Base-by-base conservation (phyloP, 331 rosid genomes). In the Spiraea crenata region DNA sequence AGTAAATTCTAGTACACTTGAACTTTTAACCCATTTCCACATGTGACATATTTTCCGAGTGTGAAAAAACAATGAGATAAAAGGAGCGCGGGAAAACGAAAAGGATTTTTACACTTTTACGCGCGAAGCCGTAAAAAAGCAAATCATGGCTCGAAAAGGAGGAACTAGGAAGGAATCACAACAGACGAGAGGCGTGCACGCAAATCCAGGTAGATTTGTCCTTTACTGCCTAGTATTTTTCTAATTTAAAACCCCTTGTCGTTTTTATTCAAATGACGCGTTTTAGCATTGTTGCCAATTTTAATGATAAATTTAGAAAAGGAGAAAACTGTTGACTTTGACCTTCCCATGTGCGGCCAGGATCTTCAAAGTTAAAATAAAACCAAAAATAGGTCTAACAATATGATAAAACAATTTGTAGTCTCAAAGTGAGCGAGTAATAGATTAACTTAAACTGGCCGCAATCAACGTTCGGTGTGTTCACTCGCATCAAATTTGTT, bases 381-480 rank as follows among this genome's bases (percentile, higher is more conserved):
- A 40, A 5, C 19, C 68, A 25, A 40, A 62, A 19, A 44, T 20
- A 19, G 17, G 69, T 63, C 31, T 42, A 44, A 66, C 35, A 44
- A 52, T 35, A 40, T 34, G 63, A 20, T 74, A 41, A 54, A 15
- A 41, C 16, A 51, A 34, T 35, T 17, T 5, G 54, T 20, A 54
- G 54, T 69, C 79, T 41, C 55, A 57, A 77, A 69, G 74, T 69
- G 64, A 25, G 64, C 40, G 64, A 55, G 55, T 55, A 41, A 19
- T 25, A 40, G 57, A 54, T 59, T 58, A 71, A 61, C 81, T 66
- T 62, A 41, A 20, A 44, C 69, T 56, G 65, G 85, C 91, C 93
- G 91, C 89, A 90, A 87, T 87, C 91, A 82, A 13, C 96, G 96
- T 61, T 78, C 25, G 47, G 7, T 64, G 72, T 61, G 79, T 75